Evolutionary conservation across 140 eudicot genomes (phyloP).

Genomic region (Stevia rebaudiana): DNA sequence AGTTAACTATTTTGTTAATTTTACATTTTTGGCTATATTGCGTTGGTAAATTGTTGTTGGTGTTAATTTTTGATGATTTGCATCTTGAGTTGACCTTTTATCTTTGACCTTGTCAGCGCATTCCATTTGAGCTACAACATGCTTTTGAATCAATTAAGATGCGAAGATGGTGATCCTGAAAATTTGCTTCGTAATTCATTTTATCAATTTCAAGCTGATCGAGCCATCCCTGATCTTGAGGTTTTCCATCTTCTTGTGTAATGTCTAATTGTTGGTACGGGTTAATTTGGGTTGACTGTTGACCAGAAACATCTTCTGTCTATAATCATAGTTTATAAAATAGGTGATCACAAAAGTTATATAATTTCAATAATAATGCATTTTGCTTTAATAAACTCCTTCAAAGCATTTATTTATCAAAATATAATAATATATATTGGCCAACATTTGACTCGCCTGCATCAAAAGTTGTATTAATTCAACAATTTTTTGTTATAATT

Average conservation of each 20-base stretch:
- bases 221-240: slow-evolving; percentile 95
- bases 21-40: background rate
- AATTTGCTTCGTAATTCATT: slow-evolving; percentile 93
- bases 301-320: background rate
- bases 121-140: slow-evolving; percentile 96
- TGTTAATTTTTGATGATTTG: background rate
- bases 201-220: slow-evolving; percentile 92
- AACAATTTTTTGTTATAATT: no score
- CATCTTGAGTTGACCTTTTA: background rate
- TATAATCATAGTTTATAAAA: background rate
- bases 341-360: background rate
- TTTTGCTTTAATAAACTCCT: background rate
- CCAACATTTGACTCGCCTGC: background rate
- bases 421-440: background rate
- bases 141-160: slow-evolving; percentile 90
- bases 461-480: no score
- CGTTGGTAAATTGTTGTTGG: background rate
- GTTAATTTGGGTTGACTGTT: background rate
- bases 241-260: slow-evolving; percentile 31
- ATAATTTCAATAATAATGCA: background rate
- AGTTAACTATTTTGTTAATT: background rate
- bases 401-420: background rate
- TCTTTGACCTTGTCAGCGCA: slow-evolving; percentile 50
- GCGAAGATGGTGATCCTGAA: slow-evolving; percentile 94
- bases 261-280: background rate